These are phyloP conservation scores for Trichoderma harzianum DNA, from an alignment of 2,329 filamentous ascomycete species.

Conservation along the genomic window DNA sequence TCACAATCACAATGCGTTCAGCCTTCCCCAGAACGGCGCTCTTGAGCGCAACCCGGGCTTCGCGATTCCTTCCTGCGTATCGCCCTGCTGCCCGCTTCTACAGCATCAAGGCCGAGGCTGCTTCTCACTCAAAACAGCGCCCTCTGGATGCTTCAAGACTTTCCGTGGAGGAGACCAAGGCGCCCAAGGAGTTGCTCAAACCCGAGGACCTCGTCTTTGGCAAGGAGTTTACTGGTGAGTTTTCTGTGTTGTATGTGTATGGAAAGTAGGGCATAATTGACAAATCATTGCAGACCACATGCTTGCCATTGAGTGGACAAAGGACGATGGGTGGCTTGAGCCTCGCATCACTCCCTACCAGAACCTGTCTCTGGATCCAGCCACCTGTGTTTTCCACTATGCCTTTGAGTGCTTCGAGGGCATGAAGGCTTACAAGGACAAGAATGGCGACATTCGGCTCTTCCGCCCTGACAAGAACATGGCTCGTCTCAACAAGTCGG, in stretches of 20 bases:
- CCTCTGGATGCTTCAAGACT: conserved; percentile 77
- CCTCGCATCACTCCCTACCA: conserved; percentile 90
- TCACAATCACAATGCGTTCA: conserved; percentile 31
- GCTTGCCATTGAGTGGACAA: conserved; percentile 91
- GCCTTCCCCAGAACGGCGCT: conserved; percentile 33
- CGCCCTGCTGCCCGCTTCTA: conserved; percentile 38
- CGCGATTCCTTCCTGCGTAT: conserved; percentile 34
- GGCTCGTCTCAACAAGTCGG: conserved; percentile 87
- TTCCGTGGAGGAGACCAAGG: conserved; percentile 67
- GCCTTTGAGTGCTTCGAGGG: conserved; percentile 98
- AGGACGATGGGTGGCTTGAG: conserved; percentile 75
- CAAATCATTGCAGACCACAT: conserved; percentile 71
- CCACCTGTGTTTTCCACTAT: conserved; percentile 97
- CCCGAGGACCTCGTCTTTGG: conserved; percentile 87
- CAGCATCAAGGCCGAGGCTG: conserved; percentile 52
- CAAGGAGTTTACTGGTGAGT: conserved; percentile 76
- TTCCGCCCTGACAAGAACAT: conserved; percentile 98
- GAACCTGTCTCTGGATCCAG: conserved; percentile 93
- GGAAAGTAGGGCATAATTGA: background rate
- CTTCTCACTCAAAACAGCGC: conserved; percentile 52
- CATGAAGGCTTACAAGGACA: conserved; percentile 98
- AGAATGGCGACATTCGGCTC: conserved; percentile 70
- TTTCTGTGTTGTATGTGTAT: background rate
- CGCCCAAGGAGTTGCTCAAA: conserved; percentile 70
- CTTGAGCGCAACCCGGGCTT: conserved; percentile 33